Conservation (phyloP, 2,329 filamentous ascomycete genomes). For the Mycosphaerella sp. region DNA sequence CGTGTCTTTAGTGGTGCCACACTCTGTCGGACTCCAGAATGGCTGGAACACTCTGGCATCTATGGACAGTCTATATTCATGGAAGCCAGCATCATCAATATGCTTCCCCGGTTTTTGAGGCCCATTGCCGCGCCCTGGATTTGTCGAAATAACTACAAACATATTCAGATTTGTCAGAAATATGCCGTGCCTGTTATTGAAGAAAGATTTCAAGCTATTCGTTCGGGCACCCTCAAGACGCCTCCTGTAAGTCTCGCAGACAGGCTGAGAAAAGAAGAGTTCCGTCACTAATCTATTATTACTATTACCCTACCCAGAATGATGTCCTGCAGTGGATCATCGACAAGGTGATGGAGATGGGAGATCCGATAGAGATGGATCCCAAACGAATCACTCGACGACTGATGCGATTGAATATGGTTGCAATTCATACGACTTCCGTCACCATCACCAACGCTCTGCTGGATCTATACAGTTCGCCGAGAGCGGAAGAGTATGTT, state of each 20-base stretch:
- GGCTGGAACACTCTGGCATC: constrained; percentile 12
- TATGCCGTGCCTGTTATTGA: constrained; percentile 3
- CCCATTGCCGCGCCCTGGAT: neutral
- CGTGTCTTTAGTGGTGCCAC: constrained; percentile 19
- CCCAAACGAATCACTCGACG: constrained; percentile 14
- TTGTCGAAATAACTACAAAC: neutral
- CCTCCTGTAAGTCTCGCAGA: neutral
- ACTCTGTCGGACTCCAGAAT: constrained; percentile 18
- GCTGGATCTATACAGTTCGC: constrained; percentile 22
- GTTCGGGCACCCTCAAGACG: neutral
- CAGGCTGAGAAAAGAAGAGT: neutral
- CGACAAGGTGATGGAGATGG: constrained; percentile 4
- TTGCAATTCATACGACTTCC: constrained; percentile 25
- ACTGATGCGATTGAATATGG: constrained; percentile 20
- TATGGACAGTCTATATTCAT: constrained; percentile 14
- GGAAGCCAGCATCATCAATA: constrained; percentile 11
- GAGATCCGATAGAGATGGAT: constrained; percentile 10
- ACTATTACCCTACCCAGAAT: neutral
- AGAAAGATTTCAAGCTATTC: constrained; percentile 1
- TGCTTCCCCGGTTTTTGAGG: constrained; percentile 10
- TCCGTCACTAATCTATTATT: neutral
- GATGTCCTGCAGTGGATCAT: constrained; percentile 19
- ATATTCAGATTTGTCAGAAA: neutral
- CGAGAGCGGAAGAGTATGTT: constrained; percentile 14
- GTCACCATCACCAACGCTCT: constrained; percentile 22